Evolutionary conservation across 768 basidiomycete genomes (phyloP), one percentile per base, ranked within the genome.

Genomic region (Suillus subalutaceus): DNA sequence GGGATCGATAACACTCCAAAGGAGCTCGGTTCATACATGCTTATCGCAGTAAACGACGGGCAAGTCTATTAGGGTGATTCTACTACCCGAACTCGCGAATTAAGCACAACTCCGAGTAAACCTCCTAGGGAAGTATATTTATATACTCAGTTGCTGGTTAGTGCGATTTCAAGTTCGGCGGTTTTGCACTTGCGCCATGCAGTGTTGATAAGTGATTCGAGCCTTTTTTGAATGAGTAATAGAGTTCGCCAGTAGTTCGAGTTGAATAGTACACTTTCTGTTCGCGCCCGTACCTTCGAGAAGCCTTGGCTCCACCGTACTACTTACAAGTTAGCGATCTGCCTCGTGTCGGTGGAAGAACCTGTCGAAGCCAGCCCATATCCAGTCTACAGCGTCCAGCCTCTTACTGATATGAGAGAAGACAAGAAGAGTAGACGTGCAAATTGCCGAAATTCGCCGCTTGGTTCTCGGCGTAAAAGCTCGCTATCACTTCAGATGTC

Each of bases 271-370:
- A 3, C 40, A 26, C 58, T 41, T 60, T 40, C 59, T 43, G 59
- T 43, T 60, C 59, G 41, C 59, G 59, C 59, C 59, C 41, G 59
- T 40, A 58, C 37, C 57, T 58, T 40, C 57, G 57, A 58, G 57
- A 58, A 58, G 57, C 37, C 8, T 58, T 38, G 23, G 30, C 58
- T 40, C 23, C 38, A 30, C 16, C 40, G 40, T 30, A 10, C 58
- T 30, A 10, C 58, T 60, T 43, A 43, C 26, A 59, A 35, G 32
- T n/a, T 35, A n/a, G 6, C 12, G 35, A 37, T 56, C 58, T 60
- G 59, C 59, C 59, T 60, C 59, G 41, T 60, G 40, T 60, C 41
- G 12, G 12, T 30, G 59, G 30, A 60, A 60, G 35, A 56, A 37
- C 20, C 26, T 60, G 18, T 60, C 41, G 59, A 60, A 60, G 59